A percentile compares a stretch with the other conserved stretches of the same genome.
Conservation (phyloP, 768 basidiomycete genomes). For the Mycena belliarum region DNA sequence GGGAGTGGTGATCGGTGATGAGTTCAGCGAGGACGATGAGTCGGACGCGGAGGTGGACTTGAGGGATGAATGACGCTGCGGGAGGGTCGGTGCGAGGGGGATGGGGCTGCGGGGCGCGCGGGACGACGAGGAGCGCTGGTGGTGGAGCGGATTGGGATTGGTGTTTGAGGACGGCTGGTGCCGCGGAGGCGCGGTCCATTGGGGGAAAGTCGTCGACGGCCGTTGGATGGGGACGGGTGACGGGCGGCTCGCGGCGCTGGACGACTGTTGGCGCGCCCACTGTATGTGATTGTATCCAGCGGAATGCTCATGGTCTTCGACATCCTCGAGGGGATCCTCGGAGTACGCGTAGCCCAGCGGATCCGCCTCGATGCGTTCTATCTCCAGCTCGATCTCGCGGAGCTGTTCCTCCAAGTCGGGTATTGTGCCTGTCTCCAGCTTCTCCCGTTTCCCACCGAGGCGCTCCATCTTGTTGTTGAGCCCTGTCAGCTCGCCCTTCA, state of each 20-base stretch:
- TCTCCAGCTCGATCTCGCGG: conserved; percentile 57
- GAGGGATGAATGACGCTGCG: conserved; percentile 29
- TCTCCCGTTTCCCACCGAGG: conserved; percentile 64
- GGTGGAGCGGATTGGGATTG: conserved; percentile 4
- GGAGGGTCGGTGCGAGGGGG: conserved; percentile 25
- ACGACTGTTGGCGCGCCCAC: conserved; percentile 6
- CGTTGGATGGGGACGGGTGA: conserved; percentile 19
- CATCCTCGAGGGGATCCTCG: conserved; percentile 29
- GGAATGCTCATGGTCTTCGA: conserved; percentile 2
- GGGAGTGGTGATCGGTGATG: conserved; percentile 20
- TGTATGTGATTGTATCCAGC: neutral
- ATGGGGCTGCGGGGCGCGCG: conserved; percentile 27
- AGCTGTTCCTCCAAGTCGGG: conserved; percentile 72
- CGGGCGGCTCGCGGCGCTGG: conserved; percentile 1
- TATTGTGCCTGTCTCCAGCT: conserved; percentile 57
- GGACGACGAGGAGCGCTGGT: conserved; percentile 28
- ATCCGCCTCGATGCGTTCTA: conserved; percentile 44
- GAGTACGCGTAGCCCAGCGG: conserved; percentile 20
- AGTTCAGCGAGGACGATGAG: conserved; percentile 20
- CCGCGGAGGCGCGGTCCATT: conserved; percentile 11
- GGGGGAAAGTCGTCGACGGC: conserved; percentile 7
- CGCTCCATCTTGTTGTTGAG: conserved; percentile 68
- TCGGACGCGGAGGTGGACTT: conserved; percentile 26
- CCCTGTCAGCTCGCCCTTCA: conserved; percentile 58
- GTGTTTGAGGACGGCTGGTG: conserved; percentile 16